Percentiles rank a stretch among this genome's conserved stretches.
Evolutionary conservation across 208 protist species (phyloP).

Genomic region (Acanthamoeba royreba): DNA sequence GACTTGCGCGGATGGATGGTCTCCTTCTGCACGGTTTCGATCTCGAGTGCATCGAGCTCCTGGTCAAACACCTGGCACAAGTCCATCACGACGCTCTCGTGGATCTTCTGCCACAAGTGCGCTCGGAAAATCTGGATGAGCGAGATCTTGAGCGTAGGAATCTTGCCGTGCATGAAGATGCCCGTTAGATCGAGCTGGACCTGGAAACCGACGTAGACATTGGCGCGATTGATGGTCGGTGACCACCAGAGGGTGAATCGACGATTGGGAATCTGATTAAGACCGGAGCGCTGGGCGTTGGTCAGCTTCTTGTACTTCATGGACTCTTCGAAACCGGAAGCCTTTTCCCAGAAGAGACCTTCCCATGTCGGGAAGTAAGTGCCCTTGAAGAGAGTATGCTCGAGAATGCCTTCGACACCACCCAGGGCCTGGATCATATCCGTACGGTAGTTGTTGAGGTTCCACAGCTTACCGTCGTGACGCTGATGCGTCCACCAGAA

Average conservation of each 20-base stretch:
- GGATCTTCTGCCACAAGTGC: slow-evolving; percentile 99
- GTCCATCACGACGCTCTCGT: slow-evolving; percentile 99
- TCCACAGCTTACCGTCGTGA: slow-evolving; percentile 99
- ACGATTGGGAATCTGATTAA: slow-evolving; percentile 99
- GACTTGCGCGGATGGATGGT: slow-evolving; percentile 97
- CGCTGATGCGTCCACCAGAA: slow-evolving; percentile 99
- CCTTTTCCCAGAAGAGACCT: slow-evolving; percentile 99
- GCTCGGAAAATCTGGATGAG: slow-evolving; percentile 99
- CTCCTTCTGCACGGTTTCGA: slow-evolving; percentile 98
- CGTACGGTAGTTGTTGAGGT: slow-evolving; percentile 99
- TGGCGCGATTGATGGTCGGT: slow-evolving; percentile 99
- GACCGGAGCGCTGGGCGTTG: slow-evolving; percentile 99
- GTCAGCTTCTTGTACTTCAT: slow-evolving; percentile 99
- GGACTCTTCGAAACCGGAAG: slow-evolving; percentile 97
- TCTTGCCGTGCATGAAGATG: slow-evolving; percentile 99
- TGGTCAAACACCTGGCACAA: slow-evolving; percentile 95
- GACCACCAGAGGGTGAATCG: slow-evolving; percentile 99
- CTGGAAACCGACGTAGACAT: slow-evolving; percentile 99
- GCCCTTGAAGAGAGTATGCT: slow-evolving; percentile 99
- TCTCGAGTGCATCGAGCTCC: slow-evolving; percentile 96
- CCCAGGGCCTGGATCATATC: slow-evolving; percentile 99
- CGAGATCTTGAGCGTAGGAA: slow-evolving; percentile 99
- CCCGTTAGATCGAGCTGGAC: slow-evolving; percentile 99
- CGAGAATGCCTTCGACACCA: slow-evolving; percentile 99
- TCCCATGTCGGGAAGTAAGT: slow-evolving; percentile 99